Base-by-base conservation (phyloP, 2,329 filamentous ascomycete genomes). In the Xylaria sp. region DNA sequence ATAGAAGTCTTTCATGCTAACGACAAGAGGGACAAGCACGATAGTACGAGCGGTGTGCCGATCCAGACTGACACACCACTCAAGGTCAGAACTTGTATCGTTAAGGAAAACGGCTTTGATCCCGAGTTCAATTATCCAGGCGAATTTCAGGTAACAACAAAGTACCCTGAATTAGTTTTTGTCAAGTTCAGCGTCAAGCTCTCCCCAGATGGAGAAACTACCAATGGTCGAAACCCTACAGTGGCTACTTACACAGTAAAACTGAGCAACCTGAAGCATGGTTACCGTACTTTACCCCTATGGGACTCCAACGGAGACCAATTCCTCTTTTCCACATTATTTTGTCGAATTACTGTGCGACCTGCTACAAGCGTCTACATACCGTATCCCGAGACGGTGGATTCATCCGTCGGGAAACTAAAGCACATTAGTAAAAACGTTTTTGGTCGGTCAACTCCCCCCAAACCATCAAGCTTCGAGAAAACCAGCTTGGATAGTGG, bases 1-100 rank as follows among this genome's bases (percentile, higher is more conserved):
- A 90, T 98, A 31, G 94, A 99, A 77, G 90, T 98, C 73, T 95
- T 96, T 75, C 91, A 94, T 71, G 92, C 94, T 42, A 95, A 97
- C 76, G 94, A 97, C 79, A 94, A 95, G 79, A 87, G 89, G 71
- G 93, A 97, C 78, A 94, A 94, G 76, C 90, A 89, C 54, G 92
- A 92, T 52, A 89, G 88, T 57, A 83, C 89, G 57, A 87, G 88
- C 19, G 86, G 84, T 54, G 71, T 79, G 33, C 73, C 75, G 2
- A 75, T 77, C 50, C 77, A 78, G 54, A 76, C 74, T 28, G 81
- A 83, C 63, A 80, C 88, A 59, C 92, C 92, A 7, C 86, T 94
- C 67, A 89, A 90, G 70, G 88, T 89, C 67, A 89, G 91, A 60
- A 98, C 95, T 1, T 86, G 87, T 66, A 89, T 96, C 57, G 87